Percentiles rank a stretch among this genome's conserved stretches.
Conservation (phyloP, 2,329 filamentous ascomycete species). For the Aspergillus intermedius region DNA sequence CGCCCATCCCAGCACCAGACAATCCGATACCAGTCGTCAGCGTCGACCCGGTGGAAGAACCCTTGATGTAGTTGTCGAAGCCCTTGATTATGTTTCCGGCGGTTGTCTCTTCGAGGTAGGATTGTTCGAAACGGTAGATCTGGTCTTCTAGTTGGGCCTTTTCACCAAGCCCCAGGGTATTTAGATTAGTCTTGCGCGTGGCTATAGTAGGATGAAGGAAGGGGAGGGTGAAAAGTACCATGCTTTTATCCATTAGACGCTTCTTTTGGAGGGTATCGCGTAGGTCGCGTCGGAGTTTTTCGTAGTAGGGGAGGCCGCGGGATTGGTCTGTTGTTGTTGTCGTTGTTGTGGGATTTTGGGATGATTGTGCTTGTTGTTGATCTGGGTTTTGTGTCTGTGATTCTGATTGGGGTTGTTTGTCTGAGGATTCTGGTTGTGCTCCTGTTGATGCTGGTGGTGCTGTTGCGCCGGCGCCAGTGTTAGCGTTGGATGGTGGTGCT, state of each 20-base stretch:
- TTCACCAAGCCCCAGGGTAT: neutral
- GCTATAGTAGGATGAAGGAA: neutral
- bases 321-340: slow-evolving; percentile 25
- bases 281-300: slow-evolving; percentile 62
- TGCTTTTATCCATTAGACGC: slow-evolving; percentile 54
- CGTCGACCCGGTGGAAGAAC: slow-evolving; percentile 51
- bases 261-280: slow-evolving; percentile 62
- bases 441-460: slow-evolving; percentile 11
- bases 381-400: slow-evolving; percentile 11
- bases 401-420: neutral
- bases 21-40: slow-evolving; percentile 28
- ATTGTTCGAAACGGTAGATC: slow-evolving; percentile 75
- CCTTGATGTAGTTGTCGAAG: slow-evolving; percentile 98
- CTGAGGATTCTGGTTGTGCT: slow-evolving; percentile 2
- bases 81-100: slow-evolving; percentile 93
- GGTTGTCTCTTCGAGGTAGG: slow-evolving; percentile 83
- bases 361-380: slow-evolving; percentile 6
- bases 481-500: slow-evolving; percentile 11
- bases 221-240: slow-evolving; percentile 36
- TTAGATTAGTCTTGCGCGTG: slow-evolving; percentile 4
- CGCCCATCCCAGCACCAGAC: slow-evolving; percentile 12
- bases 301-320: slow-evolving; percentile 60
- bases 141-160: slow-evolving; percentile 64
- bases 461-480: slow-evolving; percentile 12
- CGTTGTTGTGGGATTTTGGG: slow-evolving; percentile 2